Evolutionary conservation across 2,329 filamentous ascomycete species (phyloP).

Genomic region (Chaetomiaceae sp.): DNA sequence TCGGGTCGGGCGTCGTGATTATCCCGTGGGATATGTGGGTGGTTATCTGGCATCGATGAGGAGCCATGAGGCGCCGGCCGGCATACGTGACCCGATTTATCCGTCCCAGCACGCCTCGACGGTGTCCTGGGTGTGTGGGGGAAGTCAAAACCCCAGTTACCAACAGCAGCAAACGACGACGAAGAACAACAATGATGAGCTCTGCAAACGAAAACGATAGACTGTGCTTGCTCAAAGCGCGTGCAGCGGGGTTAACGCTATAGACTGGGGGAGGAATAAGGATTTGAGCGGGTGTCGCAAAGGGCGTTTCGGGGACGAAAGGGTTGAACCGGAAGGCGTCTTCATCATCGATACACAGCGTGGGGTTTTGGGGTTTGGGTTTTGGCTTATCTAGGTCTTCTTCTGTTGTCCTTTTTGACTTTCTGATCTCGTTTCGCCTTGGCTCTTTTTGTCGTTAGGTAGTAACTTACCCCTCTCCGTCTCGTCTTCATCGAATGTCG

Average conservation of each 20-base stretch:
- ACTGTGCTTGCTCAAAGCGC: background rate
- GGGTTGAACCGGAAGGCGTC: constrained; percentile 14
- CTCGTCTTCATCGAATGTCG: background rate
- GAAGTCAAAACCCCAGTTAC: no score
- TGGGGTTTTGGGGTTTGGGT: constrained; percentile 6
- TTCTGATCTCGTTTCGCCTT: background rate
- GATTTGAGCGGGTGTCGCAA: background rate
- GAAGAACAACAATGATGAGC: no score
- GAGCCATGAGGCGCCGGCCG: no score
- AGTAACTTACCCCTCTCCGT: background rate
- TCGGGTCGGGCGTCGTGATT: no score
- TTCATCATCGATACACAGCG: constrained; percentile 13
- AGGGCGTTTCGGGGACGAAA: constrained; percentile 13
- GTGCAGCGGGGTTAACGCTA: background rate
- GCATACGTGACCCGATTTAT: no score
- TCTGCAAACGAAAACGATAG: background rate
- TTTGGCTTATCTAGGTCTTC: constrained; percentile 4
- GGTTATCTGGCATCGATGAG: no score
- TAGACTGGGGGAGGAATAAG: background rate
- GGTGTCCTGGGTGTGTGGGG: no score
- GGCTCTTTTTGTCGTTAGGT: background rate
- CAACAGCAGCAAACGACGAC: no score
- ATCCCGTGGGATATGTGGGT: no score
- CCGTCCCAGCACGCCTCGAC: no score
- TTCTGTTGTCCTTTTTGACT: background rate